Conservation (phyloP, 176 grass and related monocot genomes). For the Miscanthus lutarioriparius region DNA sequence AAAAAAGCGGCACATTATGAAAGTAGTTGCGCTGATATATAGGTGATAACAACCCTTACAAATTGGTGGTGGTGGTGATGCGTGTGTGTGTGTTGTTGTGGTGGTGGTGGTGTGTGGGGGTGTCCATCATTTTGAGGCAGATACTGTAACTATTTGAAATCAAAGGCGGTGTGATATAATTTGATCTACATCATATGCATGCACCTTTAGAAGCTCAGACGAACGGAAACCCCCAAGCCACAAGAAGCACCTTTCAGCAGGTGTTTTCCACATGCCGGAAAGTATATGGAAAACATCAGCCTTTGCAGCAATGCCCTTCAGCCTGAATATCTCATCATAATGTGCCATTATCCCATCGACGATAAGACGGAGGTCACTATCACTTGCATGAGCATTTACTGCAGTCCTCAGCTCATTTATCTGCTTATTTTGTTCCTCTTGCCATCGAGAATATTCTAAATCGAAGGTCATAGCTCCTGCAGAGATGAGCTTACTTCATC, state of each 20-base stretch:
- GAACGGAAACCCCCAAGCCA: constrained; percentile 95
- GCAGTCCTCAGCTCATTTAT: constrained; percentile 90
- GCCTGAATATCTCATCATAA: constrained; percentile 93
- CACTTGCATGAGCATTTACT: constrained; percentile 93
- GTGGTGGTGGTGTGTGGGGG: neutral
- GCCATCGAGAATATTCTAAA: constrained; percentile 86
- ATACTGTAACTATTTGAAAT: neutral
- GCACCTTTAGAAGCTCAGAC: constrained; percentile 90
- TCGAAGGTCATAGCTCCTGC: constrained; percentile 89
- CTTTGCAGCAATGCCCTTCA: constrained; percentile 78
- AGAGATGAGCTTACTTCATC: constrained; percentile 14
- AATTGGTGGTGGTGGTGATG: neutral
- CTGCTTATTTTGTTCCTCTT: constrained; percentile 92
- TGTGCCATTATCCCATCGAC: constrained; percentile 84
- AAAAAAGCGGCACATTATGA: neutral
- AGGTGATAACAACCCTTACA: neutral
- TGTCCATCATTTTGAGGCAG: neutral
- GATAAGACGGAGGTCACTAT: constrained; percentile 71
- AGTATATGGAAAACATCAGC: constrained; percentile 95
- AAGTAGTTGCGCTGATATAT: constrained; percentile 3
- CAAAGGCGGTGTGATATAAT: neutral
- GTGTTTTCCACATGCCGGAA: constrained; percentile 99
- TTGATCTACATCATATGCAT: constrained; percentile 20
- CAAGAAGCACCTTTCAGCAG: constrained; percentile 92
- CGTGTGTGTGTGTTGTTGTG: neutral